Evolutionary conservation across 1,139 yeast species (phyloP).

Genomic region (Fermentozyma sake): DNA sequence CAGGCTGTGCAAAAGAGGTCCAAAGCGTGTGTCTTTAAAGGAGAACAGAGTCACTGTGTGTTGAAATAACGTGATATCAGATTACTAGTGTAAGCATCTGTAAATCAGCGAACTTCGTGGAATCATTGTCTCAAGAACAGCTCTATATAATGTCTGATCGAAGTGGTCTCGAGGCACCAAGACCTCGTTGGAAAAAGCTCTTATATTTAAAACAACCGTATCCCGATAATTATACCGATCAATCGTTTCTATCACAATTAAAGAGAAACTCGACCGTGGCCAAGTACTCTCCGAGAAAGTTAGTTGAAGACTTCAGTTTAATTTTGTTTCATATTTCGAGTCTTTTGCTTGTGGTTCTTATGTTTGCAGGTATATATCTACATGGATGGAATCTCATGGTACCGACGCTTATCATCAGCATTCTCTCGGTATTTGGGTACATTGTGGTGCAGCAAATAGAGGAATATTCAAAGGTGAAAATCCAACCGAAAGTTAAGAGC

Average conservation of each 20-base stretch:
- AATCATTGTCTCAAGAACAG: too few relatives aligned
- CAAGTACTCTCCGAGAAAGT: conserved; percentile 57
- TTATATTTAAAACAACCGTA: conserved; percentile 85
- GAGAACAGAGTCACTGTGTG: too few relatives aligned
- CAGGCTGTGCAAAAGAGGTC: too few relatives aligned
- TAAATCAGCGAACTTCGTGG: too few relatives aligned
- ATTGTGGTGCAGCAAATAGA: conserved; percentile 2
- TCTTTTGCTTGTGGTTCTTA: conserved; percentile 54
- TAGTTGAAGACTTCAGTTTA: conserved; percentile 65
- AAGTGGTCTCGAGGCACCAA: too few relatives aligned
- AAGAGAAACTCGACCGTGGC: conserved; percentile 73
- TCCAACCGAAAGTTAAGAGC: too few relatives aligned
- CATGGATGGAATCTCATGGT: conserved; percentile 40
- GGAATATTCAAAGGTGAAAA: not conserved
- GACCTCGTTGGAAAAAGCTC: conserved; percentile 70
- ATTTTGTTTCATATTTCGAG: conserved; percentile 64
- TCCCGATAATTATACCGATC: conserved; percentile 89
- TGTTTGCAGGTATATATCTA: conserved; percentile 56
- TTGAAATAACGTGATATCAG: too few relatives aligned
- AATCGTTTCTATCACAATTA: conserved; percentile 71
- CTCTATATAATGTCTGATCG: too few relatives aligned
- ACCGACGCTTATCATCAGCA: conserved; percentile 28
- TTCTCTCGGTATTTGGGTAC: conserved; percentile 25
- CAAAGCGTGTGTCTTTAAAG: too few relatives aligned
- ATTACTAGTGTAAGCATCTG: too few relatives aligned